Evolutionary conservation across 768 basidiomycete species (phyloP).

Genomic region (Trametes punicea): DNA sequence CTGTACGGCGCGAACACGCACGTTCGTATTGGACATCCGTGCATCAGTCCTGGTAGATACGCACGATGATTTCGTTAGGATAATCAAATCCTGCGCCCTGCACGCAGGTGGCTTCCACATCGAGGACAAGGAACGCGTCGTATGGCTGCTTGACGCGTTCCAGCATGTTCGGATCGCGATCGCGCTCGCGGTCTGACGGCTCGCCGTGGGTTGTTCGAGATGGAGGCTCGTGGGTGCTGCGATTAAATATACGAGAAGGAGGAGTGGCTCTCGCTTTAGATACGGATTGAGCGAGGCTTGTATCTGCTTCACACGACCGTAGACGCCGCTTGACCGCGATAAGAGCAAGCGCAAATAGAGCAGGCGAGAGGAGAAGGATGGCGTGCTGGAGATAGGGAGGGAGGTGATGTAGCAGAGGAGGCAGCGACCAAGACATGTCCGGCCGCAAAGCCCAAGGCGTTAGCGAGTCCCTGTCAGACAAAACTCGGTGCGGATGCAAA

Average conservation of each 20-base stretch:
- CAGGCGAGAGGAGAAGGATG: background rate
- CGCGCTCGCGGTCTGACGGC: background rate
- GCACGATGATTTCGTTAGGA: constrained; percentile 94
- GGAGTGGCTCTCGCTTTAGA: background rate
- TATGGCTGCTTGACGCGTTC: constrained; percentile 44
- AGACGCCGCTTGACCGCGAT: constrained; percentile 1
- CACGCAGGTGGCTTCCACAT: constrained; percentile 85
- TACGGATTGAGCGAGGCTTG: background rate
- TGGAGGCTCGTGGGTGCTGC: background rate
- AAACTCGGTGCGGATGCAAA: background rate
- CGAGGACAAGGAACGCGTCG: constrained; percentile 83
- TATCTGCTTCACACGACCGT: constrained; percentile 12
- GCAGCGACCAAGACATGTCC: constrained; percentile 14
- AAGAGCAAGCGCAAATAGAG: background rate
- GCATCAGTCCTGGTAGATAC: constrained; percentile 29
- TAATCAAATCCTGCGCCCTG: constrained; percentile 69
- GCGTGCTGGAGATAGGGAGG: background rate
- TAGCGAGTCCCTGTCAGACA: too few species aligned
- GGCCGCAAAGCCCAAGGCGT: background rate
- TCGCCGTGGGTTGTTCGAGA: background rate
- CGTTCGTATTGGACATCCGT: background rate
- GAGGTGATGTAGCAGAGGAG: constrained; percentile 3
- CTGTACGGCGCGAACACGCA: constrained; percentile 37
- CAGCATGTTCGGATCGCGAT: background rate
- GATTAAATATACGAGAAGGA: background rate